A percentile compares a stretch with the other conserved stretches of the same genome.
Conservation (phyloP, 2,329 filamentous ascomycete genomes). For the Hypoxylon sp. region DNA sequence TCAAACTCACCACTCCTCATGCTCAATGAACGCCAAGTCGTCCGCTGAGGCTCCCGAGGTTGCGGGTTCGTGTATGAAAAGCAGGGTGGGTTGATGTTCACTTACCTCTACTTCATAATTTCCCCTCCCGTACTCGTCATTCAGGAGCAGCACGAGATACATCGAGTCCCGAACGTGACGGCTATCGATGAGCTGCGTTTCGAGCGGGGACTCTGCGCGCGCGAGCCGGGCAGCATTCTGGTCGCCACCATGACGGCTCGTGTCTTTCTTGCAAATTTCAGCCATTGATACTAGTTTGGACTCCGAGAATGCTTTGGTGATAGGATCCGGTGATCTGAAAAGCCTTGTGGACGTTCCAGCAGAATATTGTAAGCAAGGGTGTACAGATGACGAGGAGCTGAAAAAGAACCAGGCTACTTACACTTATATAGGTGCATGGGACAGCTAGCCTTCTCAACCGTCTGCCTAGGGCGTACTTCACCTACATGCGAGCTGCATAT, state of each 20-base stretch:
- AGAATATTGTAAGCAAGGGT: background rate
- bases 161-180: slow-evolving; percentile 17
- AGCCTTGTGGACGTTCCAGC: background rate
- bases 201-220: background rate
- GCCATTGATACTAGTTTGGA: background rate
- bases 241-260: background rate
- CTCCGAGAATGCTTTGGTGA: background rate
- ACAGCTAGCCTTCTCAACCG: background rate
- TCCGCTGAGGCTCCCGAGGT: background rate
- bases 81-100: background rate
- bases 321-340: background rate
- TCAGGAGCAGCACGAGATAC: slow-evolving; percentile 17
- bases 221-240: background rate
- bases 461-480: slow-evolving; percentile 8
- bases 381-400: background rate
- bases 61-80: background rate
- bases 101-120: slow-evolving; percentile 28
- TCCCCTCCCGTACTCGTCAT: slow-evolving; percentile 20
- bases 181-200: slow-evolving; percentile 25
- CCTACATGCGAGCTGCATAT: background rate
- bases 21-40: background rate
- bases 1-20: background rate
- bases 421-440: background rate
- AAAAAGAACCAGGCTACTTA: background rate
- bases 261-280: background rate